A percentile compares a stretch with the other conserved stretches of the same genome.
Evolutionary conservation across 169 alveolate genomes (phyloP).

Genomic region (Cryptosporidium ryanae): DNA sequence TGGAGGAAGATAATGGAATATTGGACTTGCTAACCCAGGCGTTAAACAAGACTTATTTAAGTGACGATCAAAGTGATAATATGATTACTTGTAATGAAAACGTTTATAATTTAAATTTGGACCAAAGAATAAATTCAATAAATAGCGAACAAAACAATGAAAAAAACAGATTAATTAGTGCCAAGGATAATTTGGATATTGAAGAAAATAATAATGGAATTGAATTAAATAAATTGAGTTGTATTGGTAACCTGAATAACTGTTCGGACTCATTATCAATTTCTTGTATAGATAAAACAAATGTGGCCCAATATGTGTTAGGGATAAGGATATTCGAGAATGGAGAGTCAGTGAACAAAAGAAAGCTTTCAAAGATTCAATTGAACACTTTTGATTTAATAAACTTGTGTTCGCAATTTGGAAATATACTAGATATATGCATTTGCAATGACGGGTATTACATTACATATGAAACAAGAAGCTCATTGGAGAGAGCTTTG

Average conservation of each 20-base stretch:
- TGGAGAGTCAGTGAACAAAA: constrained; percentile 10
- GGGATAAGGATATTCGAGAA: constrained; percentile 27
- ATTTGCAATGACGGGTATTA: constrained; percentile 19
- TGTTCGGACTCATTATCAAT: background rate
- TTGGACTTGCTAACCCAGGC: constrained; percentile 56
- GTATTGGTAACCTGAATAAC: background rate
- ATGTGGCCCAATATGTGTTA: constrained; percentile 6
- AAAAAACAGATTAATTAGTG: background rate
- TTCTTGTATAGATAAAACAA: no score
- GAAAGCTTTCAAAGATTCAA: constrained; percentile 30
- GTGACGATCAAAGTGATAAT: constrained; percentile 1
- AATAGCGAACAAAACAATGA: background rate
- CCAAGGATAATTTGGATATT: background rate
- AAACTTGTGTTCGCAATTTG: constrained; percentile 69
- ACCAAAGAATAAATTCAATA: background rate
- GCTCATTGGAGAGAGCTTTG: constrained; percentile 55
- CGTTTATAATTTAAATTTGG: background rate
- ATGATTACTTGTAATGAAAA: background rate
- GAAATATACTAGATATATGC: constrained; percentile 33
- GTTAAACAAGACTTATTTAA: constrained; percentile 26
- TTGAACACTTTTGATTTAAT: constrained; percentile 50
- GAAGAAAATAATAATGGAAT: constrained; percentile 4
- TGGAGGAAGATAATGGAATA: constrained; percentile 67
- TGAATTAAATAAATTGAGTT: background rate
- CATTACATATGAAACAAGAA: constrained; percentile 39